Conservation (phyloP, 441 rosid genomes). For the Euphorbia schlechtendalii region DNA sequence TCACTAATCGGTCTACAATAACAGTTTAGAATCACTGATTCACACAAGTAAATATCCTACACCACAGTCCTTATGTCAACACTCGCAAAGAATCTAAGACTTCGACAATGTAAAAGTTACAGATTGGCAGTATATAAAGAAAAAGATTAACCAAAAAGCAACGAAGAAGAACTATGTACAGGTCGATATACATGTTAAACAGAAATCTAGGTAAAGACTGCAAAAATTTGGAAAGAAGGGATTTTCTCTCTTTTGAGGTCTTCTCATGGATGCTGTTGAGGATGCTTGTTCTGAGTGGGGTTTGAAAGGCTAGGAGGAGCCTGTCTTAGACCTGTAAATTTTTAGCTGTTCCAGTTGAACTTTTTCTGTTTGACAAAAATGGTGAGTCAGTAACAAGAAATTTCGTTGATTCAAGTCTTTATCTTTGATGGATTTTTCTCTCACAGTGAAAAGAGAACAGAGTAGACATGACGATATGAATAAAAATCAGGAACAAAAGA, state of each 20-base stretch:
- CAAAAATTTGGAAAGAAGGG: slow-evolving; percentile 35
- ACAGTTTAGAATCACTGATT: neutral
- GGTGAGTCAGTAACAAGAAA: slow-evolving; percentile 30
- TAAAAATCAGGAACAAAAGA: slow-evolving; percentile 29
- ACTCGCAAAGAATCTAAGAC: slow-evolving; percentile 16
- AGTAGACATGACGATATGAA: slow-evolving; percentile 27
- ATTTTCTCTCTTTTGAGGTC: slow-evolving; percentile 28
- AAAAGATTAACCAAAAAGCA: neutral
- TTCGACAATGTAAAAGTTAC: slow-evolving; percentile 9
- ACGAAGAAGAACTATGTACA: slow-evolving; percentile 8
- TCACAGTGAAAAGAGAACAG: slow-evolving; percentile 20
- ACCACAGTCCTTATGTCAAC: slow-evolving; percentile 18
- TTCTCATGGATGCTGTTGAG: slow-evolving; percentile 16
- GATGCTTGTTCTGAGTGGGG: slow-evolving; percentile 47
- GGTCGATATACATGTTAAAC: slow-evolving; percentile 24
- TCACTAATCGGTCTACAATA: neutral
- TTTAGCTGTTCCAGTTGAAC: slow-evolving; percentile 24
- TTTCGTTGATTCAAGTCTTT: slow-evolving; percentile 31
- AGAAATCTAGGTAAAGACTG: slow-evolving; percentile 16
- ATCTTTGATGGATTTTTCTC: slow-evolving; percentile 19
- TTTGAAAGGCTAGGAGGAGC: slow-evolving; percentile 48
- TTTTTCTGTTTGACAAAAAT: slow-evolving; percentile 25
- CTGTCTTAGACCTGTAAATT: slow-evolving; percentile 39
- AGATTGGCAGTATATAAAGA: slow-evolving; percentile 2
- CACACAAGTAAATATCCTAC: slow-evolving; percentile 9